Base-by-base conservation (phyloP, 768 basidiomycete species). In the Lentinula raphanica region DNA sequence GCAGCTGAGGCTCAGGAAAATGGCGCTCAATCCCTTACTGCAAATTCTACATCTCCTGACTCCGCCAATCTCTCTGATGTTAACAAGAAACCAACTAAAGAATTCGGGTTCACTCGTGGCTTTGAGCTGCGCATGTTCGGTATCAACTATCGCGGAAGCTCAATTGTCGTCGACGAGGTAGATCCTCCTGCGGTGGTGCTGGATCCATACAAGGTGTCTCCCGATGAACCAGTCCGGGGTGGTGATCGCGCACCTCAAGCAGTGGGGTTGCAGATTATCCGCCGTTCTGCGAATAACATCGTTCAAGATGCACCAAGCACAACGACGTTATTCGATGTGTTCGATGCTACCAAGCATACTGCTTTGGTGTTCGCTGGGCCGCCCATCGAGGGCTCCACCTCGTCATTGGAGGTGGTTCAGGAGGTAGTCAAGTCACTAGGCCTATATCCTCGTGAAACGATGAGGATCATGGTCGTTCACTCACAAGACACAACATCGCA, bases 131-230 rank as follows among this genome's bases (percentile, higher is more conserved):
- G 49, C 7, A 31, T 36, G 49, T 45, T 51, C 13, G 58, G 58
- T 12, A 53, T 58, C 29, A 48, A 57, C 31, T 57, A 57, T 36
- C 40, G 56, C 7, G 56, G 46, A 12, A 57, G 56, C n/a, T 5
- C 31, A 5, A 27, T 57, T 46, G 44, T 57, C 5, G 21, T 57
- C 15, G 56, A 57, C 25, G 45, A 57, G n/a, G 35, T 40, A 19
- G 19, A 23, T 6, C 29, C 44, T 49, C 29, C 29, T 15, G 46
- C 32, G 3, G 56, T 49, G n/a, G 35, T 36, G 7, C 12, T 38
- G 21, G 55, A 56, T 25, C 46, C 56, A 15, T 57, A 49, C 19
- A n/a, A 31, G 13, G 15, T n/a, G 19, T 17, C n/a, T 19, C 7
- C 13, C 1, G 45, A 49, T 35, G 56, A 28, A 9, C 19, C 45